phyloP scores from a whole-genome alignment of 257 asterid genomes.

The Solanum raphanifolium region DNA sequence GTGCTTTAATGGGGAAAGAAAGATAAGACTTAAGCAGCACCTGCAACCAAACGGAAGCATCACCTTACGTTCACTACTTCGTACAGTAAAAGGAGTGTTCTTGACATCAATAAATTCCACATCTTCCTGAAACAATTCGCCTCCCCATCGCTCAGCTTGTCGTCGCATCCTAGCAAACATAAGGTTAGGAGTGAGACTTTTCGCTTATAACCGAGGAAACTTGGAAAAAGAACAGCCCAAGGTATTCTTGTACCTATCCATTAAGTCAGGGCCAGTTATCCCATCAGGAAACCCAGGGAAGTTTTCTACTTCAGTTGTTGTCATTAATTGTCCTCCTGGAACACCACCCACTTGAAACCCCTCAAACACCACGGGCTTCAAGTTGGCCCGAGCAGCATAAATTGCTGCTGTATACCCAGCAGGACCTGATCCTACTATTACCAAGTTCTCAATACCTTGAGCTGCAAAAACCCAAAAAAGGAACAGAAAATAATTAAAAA shows the following conservation, averaged over 20 bases:
- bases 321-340: constrained; percentile 97
- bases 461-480: constrained; percentile 22
- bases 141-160: constrained; percentile 98
- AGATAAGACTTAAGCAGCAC: not conserved
- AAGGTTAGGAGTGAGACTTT: not conserved
- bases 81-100: constrained; percentile 65
- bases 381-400: constrained; percentile 84
- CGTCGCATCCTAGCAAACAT: constrained; percentile 46
- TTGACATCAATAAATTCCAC: constrained; percentile 77
- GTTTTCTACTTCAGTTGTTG: constrained; percentile 92
- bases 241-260: constrained; percentile 59
- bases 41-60: constrained; percentile 7
- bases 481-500: not conserved
- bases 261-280: constrained; percentile 93
- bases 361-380: constrained; percentile 89
- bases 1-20: not conserved
- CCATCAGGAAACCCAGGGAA: constrained; percentile 98
- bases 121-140: constrained; percentile 87
- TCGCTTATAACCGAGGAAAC: not conserved
- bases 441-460: constrained; percentile 58
- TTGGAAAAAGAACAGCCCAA: not conserved
- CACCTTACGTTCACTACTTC: constrained; percentile 91
- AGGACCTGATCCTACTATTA: constrained; percentile 96
- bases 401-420: constrained; percentile 96
- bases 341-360: constrained; percentile 95